phyloP scores from a whole-genome alignment of 495 filamentous ascomycete species.

The Emericellopsis terricola region DNA sequence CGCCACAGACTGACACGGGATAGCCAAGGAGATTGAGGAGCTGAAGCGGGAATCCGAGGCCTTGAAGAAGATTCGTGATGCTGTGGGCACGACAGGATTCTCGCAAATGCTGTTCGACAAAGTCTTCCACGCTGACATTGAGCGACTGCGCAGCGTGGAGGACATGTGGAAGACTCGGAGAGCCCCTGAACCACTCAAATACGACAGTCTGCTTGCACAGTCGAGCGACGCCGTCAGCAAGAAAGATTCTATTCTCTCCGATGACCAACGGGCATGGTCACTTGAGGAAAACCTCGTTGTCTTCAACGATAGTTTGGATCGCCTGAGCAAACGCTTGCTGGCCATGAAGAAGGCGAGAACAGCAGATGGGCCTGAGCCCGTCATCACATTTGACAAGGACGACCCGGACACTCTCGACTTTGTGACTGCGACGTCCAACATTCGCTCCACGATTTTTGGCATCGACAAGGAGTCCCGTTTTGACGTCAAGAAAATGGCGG shows the following conservation, averaged over 20 bases:
- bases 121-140: constrained; percentile 76
- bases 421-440: constrained; percentile 75
- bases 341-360: constrained; percentile 33
- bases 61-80: constrained; percentile 61
- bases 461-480: constrained; percentile 84
- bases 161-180: constrained; percentile 89
- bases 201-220: constrained; percentile 23
- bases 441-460: constrained; percentile 69
- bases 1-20: not conserved
- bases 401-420: constrained; percentile 93
- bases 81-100: constrained; percentile 72
- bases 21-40: constrained; percentile 68
- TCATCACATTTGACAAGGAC: constrained; percentile 89
- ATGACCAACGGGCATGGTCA: constrained; percentile 67
- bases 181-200: constrained; percentile 56
- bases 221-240: constrained; percentile 29
- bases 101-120: constrained; percentile 73
- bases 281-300: constrained; percentile 67
- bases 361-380: constrained; percentile 32
- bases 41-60: constrained; percentile 67
- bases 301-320: constrained; percentile 67
- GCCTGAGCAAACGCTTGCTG: constrained; percentile 54
- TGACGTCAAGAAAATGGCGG: constrained; percentile 97
- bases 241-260: constrained; percentile 34
- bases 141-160: constrained; percentile 70